Evolutionary conservation across 108 stramenopile species (phyloP).

Genomic region (Halocafeteria seosinensis): DNA sequence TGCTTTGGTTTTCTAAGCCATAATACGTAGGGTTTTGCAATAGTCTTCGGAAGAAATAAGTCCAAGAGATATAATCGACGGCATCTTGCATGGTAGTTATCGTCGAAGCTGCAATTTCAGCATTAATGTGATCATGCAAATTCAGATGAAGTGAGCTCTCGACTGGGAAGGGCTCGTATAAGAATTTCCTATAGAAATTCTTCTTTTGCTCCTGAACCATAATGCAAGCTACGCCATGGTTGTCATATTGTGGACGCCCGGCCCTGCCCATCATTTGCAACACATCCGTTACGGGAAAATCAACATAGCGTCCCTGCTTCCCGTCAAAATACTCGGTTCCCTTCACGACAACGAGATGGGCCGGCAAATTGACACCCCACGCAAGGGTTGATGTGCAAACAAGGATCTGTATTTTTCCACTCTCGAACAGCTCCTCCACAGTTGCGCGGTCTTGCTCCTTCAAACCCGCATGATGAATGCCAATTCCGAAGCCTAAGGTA

Average conservation of each 20-base stretch:
- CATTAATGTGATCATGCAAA: slow-evolving; percentile 80
- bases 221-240: slow-evolving; percentile 67
- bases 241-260: slow-evolving; percentile 88
- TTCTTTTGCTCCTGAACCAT: slow-evolving; percentile 85
- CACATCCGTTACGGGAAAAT: slow-evolving; percentile 94
- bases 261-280: slow-evolving; percentile 98
- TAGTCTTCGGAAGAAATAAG: slow-evolving; percentile 79
- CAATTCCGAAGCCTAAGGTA: slow-evolving; percentile 84
- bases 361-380: slow-evolving; percentile 94
- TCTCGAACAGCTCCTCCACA: slow-evolving; percentile 72
- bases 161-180: slow-evolving; percentile 98
- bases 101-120: slow-evolving; percentile 69
- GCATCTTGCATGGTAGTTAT: slow-evolving; percentile 53
- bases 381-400: slow-evolving; percentile 67
- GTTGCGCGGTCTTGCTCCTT: slow-evolving; percentile 40
- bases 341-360: slow-evolving; percentile 76
- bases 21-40: slow-evolving; percentile 84
- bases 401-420: slow-evolving; percentile 75
- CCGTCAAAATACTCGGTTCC: slow-evolving; percentile 98
- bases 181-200: slow-evolving; percentile 79
- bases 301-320: slow-evolving; percentile 70
- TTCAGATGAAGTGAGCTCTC: slow-evolving; percentile 63
- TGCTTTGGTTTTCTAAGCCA: slow-evolving; percentile 44
- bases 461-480: slow-evolving; percentile 88
- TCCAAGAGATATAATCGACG: slow-evolving; percentile 82